phyloP scores from a whole-genome alignment of 139 green algal genomes.

The Zygnema cylindricum region DNA sequence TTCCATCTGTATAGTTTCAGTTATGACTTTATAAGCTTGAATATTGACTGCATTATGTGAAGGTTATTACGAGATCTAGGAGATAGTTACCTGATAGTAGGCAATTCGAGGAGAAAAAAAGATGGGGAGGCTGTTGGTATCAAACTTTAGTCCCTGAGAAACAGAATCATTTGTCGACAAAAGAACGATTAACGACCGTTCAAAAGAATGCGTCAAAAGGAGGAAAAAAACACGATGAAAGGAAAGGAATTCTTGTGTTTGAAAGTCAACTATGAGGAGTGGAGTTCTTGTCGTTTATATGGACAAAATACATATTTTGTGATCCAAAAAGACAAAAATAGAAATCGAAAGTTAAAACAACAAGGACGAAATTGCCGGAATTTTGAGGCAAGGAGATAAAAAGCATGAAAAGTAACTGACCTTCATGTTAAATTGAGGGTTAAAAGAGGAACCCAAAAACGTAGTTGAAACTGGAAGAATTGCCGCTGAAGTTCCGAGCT shows the following conservation, averaged over 20 bases:
- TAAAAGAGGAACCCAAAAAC: background rate
- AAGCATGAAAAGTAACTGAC: background rate
- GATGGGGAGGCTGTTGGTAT: background rate
- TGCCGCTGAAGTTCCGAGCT: background rate
- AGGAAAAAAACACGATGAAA: background rate
- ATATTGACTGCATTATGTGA: no score
- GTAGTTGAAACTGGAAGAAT: background rate
- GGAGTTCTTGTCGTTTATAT: background rate
- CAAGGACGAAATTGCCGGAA: background rate
- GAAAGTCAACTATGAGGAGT: background rate
- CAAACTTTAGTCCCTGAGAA: background rate
- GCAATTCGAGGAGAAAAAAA: background rate
- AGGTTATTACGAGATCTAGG: no score
- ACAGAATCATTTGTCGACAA: no score
- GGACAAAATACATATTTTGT: background rate
- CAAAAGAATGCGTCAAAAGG: background rate
- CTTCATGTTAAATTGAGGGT: background rate
- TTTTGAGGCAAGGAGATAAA: background rate
- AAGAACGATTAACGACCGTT: no score
- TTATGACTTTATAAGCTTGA: no score
- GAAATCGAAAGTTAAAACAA: no score
- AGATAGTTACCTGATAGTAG: background rate
- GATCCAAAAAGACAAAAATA: background rate
- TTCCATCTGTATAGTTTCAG: background rate
- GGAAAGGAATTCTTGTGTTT: background rate